A percentile compares a stretch with the other conserved stretches of the same genome.
phyloP scores from a whole-genome alignment of 2,329 filamentous ascomycete species.

The Colletotrichum cordylinicola region DNA sequence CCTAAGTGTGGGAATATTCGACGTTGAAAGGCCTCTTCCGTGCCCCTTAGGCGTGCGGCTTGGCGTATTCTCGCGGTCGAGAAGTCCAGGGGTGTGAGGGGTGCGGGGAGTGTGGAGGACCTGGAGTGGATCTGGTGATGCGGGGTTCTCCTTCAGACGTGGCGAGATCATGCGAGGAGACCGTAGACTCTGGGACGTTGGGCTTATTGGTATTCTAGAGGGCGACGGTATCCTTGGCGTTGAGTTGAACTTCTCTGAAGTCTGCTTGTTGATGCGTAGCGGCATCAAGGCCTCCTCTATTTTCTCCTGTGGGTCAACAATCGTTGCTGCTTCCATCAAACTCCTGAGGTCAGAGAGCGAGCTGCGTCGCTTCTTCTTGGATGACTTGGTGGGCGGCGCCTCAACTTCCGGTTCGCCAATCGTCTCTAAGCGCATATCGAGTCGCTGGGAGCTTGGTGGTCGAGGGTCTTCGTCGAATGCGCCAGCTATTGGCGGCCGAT shows the following conservation, averaged over 20 bases:
- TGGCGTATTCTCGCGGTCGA: slow-evolving; percentile 9
- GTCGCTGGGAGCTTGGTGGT: slow-evolving; percentile 62
- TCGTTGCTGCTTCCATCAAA: slow-evolving; percentile 66
- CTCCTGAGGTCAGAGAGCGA: slow-evolving; percentile 86
- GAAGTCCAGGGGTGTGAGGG: background rate
- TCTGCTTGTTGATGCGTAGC: slow-evolving; percentile 58
- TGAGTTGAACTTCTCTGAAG: slow-evolving; percentile 64
- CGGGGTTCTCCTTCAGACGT: slow-evolving; percentile 53
- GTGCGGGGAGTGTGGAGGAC: background rate
- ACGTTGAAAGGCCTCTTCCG: slow-evolving; percentile 56
- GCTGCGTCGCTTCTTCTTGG: slow-evolving; percentile 84
- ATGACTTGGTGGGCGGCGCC: slow-evolving; percentile 37
- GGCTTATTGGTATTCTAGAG: slow-evolving; percentile 60
- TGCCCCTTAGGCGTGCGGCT: slow-evolving; percentile 34
- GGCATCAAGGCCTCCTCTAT: slow-evolving; percentile 48
- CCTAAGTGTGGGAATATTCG: slow-evolving; percentile 60
- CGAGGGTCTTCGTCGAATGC: slow-evolving; percentile 65
- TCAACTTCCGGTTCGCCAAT: slow-evolving; percentile 61
- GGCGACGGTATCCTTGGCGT: slow-evolving; percentile 48
- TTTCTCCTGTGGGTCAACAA: slow-evolving; percentile 46
- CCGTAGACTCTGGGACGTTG: slow-evolving; percentile 43
- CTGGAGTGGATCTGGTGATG: slow-evolving; percentile 13
- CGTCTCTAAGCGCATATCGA: slow-evolving; percentile 62
- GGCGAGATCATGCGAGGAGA: slow-evolving; percentile 37
- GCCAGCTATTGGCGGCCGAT: slow-evolving; percentile 65